A percentile compares a stretch with the other conserved stretches of the same genome.
These are phyloP conservation scores for Hawksworthiomyces lignivorus DNA, from an alignment of 2,329 filamentous ascomycete species.

Conservation along the genomic window DNA sequence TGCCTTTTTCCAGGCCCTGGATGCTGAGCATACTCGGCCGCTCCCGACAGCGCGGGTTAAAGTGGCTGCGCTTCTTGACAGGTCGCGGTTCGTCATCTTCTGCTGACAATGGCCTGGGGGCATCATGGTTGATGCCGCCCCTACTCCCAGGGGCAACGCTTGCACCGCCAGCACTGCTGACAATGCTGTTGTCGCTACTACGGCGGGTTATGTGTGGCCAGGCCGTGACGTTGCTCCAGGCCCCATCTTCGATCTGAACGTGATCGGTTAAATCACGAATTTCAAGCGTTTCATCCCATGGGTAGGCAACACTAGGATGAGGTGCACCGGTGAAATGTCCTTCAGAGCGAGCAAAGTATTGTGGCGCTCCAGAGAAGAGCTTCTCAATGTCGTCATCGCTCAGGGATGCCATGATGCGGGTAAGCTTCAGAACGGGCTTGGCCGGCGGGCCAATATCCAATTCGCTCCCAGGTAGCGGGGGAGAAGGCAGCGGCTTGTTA, in stretches of 20 bases:
- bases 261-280: slow-evolving; percentile 60
- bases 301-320: slow-evolving; percentile 57
- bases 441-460: slow-evolving; percentile 30
- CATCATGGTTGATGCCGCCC: no score
- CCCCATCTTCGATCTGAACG: slow-evolving; percentile 53
- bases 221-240: slow-evolving; percentile 56
- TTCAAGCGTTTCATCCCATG: slow-evolving; percentile 55
- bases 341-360: slow-evolving; percentile 57
- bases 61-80: slow-evolving; percentile 45
- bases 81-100: slow-evolving; percentile 24
- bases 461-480: slow-evolving; percentile 37
- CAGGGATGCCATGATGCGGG: slow-evolving; percentile 53
- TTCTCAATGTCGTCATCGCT: slow-evolving; percentile 55
- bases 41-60: slow-evolving; percentile 52
- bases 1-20: slow-evolving; percentile 63
- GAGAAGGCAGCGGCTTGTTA: slow-evolving; percentile 51
- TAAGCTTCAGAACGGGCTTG: slow-evolving; percentile 42
- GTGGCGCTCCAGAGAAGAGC: slow-evolving; percentile 68
- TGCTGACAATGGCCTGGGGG: no score
- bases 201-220: slow-evolving; percentile 53
- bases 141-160: no score
- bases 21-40: slow-evolving; percentile 65
- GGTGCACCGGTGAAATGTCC: slow-evolving; percentile 52
- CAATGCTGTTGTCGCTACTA: slow-evolving; percentile 19
- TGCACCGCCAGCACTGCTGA: neutral